Percentiles rank a stretch among this genome's conserved stretches.
These are phyloP conservation scores for Gamsiella multidivaricata DNA, from an alignment of 192 early-diverging fungal genomes.

Conservation along the genomic window DNA sequence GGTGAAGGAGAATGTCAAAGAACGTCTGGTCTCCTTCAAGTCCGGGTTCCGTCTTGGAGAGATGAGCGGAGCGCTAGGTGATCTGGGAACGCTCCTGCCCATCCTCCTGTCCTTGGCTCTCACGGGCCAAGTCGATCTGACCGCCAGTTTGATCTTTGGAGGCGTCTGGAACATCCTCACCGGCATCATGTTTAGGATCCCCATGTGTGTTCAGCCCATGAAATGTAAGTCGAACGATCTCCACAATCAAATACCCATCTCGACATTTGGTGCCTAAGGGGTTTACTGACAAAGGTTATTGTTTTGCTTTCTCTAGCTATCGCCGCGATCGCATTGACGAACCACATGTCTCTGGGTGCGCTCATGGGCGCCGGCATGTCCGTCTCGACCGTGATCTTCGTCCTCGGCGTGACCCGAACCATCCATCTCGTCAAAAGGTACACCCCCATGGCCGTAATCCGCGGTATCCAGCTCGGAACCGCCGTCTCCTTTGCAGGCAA, in stretches of 20 bases:
- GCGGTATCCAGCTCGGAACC: conserved; percentile 83
- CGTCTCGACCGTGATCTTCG: conserved; percentile 71
- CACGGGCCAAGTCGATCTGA: conserved; percentile 78
- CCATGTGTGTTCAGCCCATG: conserved; percentile 95
- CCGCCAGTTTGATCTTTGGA: conserved; percentile 85
- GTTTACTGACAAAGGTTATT: no score
- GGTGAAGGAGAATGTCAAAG: conserved; percentile 27
- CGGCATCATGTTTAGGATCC: conserved; percentile 80
- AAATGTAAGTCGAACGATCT: conserved; percentile 80
- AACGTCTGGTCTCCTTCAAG: conserved; percentile 28
- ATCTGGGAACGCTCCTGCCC: conserved; percentile 88
- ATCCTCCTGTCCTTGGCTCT: conserved; percentile 84
- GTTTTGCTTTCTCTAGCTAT: conserved; percentile 73
- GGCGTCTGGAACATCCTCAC: conserved; percentile 90
- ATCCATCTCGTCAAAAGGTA: conserved; percentile 74
- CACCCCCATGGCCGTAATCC: conserved; percentile 79
- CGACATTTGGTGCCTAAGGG: no score
- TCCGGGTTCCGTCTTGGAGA: conserved; percentile 53
- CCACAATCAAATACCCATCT: no score
- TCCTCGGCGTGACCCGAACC: conserved; percentile 76
- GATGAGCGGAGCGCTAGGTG: conserved; percentile 76
- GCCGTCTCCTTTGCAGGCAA: conserved; percentile 77
- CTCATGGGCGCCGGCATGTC: conserved; percentile 78
- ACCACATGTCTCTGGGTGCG: conserved; percentile 73
- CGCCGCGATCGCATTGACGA: conserved; percentile 82